A percentile compares a stretch with the other conserved stretches of the same genome.
Evolutionary conservation across 495 filamentous ascomycete genomes (phyloP).

Genomic region (Beverwykella pulmonaria): DNA sequence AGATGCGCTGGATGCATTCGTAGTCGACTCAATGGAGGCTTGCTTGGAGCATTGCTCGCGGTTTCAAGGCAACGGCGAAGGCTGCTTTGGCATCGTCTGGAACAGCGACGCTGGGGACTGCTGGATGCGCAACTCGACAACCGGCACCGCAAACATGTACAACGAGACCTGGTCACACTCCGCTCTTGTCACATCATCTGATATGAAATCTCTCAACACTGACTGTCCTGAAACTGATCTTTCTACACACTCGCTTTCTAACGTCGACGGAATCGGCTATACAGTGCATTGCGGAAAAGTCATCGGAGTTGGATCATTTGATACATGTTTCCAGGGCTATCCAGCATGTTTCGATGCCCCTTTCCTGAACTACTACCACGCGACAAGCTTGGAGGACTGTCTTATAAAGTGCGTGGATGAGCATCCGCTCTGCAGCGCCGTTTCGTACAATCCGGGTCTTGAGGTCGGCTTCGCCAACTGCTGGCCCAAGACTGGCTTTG

Average conservation of each 20-base stretch:
- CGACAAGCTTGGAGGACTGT: slow-evolving; percentile 25
- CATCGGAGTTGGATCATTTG: slow-evolving; percentile 5
- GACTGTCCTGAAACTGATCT: slow-evolving; percentile 21
- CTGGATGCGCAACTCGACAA: slow-evolving; percentile 24
- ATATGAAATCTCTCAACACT: slow-evolving; percentile 4
- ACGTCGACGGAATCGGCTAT: slow-evolving; percentile 14
- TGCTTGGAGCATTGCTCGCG: slow-evolving; percentile 31
- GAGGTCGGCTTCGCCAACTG: slow-evolving; percentile 29
- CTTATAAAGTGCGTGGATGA: slow-evolving; percentile 19
- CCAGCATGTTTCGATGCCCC: slow-evolving; percentile 3
- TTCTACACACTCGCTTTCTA: slow-evolving; percentile 9
- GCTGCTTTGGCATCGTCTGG: slow-evolving; percentile 31
- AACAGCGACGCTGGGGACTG: slow-evolving; percentile 7
- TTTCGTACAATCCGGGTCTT: slow-evolving; percentile 16
- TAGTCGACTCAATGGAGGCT: slow-evolving; percentile 13
- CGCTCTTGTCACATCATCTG: slow-evolving; percentile 5
- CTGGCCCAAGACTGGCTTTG: slow-evolving; percentile 22
- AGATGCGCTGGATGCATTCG: slow-evolving; percentile 9
- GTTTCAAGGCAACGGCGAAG: slow-evolving; percentile 22
- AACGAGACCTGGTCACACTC: slow-evolving; percentile 7
- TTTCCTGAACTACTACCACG: slow-evolving; percentile 22
- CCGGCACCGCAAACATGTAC: neutral
- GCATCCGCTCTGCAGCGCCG: slow-evolving; percentile 26
- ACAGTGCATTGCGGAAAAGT: slow-evolving; percentile 25
- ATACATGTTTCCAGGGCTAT: slow-evolving; percentile 21